phyloP scores from a whole-genome alignment of 2,329 filamentous ascomycete species.

The Tolypocladium ovalisporum region DNA sequence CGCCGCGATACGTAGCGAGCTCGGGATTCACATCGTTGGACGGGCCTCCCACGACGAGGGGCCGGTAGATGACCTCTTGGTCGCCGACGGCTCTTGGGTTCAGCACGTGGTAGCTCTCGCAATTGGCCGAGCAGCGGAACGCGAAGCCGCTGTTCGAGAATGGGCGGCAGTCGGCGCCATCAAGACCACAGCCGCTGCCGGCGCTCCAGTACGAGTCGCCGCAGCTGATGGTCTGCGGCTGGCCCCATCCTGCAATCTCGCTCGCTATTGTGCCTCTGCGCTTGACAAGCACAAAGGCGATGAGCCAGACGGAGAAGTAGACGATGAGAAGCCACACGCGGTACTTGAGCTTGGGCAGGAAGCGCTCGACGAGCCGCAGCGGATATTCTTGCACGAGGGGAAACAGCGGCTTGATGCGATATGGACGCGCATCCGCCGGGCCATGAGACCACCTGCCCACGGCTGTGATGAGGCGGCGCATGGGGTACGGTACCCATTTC shows the following conservation, averaged over 20 bases:
- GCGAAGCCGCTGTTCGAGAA: slow-evolving; percentile 60
- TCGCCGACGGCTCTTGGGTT: slow-evolving; percentile 69
- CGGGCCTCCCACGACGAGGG: slow-evolving; percentile 60
- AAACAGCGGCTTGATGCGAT: slow-evolving; percentile 47
- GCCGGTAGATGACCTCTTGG: slow-evolving; percentile 51
- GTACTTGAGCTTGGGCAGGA: slow-evolving; percentile 48
- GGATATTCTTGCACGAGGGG: slow-evolving; percentile 58
- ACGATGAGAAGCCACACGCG: slow-evolving; percentile 46
- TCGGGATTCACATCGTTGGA: slow-evolving; percentile 26
- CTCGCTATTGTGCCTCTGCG: slow-evolving; percentile 47
- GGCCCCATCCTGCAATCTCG: slow-evolving; percentile 58
- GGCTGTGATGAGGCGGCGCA: slow-evolving; percentile 33
- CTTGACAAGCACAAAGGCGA: slow-evolving; percentile 59
- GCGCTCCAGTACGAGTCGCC: slow-evolving; percentile 58
- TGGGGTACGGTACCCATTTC: slow-evolving; percentile 48
- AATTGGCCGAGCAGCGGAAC: slow-evolving; percentile 67
- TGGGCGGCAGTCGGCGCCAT: slow-evolving; percentile 64
- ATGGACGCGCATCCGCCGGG: slow-evolving; percentile 37
- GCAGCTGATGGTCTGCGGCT: slow-evolving; percentile 55
- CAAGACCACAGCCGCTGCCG: slow-evolving; percentile 62
- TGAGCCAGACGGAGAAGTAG: slow-evolving; percentile 56
- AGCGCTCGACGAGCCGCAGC: slow-evolving; percentile 48
- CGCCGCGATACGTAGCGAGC: slow-evolving; percentile 64
- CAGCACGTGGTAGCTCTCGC: slow-evolving; percentile 51
- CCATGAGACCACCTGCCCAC: slow-evolving; percentile 42